Conservation (phyloP, 2,329 filamentous ascomycete species). For the Nectriaceae sp. region DNA sequence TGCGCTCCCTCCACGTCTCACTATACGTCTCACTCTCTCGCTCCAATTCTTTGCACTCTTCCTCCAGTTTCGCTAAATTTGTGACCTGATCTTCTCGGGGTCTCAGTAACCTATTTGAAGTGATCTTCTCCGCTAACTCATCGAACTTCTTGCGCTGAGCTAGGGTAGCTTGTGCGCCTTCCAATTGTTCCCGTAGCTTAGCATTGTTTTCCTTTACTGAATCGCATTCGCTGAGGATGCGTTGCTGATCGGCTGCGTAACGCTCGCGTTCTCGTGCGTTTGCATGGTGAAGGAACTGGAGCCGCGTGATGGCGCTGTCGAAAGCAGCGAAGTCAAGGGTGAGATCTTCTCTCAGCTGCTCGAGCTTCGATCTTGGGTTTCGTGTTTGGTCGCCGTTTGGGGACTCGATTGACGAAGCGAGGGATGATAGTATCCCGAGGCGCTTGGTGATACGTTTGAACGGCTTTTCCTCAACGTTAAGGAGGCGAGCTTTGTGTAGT, state of each 20-base stretch:
- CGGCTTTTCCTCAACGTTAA: constrained; percentile 89
- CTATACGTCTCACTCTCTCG: constrained; percentile 81
- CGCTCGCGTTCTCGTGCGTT: constrained; percentile 82
- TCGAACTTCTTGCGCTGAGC: constrained; percentile 84
- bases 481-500: constrained; percentile 82
- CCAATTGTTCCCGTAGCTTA: constrained; percentile 72
- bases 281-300: constrained; percentile 82
- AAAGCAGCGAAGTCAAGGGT: constrained; percentile 87
- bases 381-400: constrained; percentile 46
- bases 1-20: constrained; percentile 79
- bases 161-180: constrained; percentile 73
- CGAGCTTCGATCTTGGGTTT: constrained; percentile 51
- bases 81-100: constrained; percentile 81
- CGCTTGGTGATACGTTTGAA: constrained; percentile 88
- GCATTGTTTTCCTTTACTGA: constrained; percentile 75
- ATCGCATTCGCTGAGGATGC: constrained; percentile 78
- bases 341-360: constrained; percentile 79
- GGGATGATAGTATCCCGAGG: constrained; percentile 67
- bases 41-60: constrained; percentile 86
- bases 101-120: constrained; percentile 74
- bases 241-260: constrained; percentile 77
- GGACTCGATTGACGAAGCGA: constrained; percentile 39
- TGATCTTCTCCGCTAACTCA: constrained; percentile 84
- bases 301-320: constrained; percentile 80
- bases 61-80: constrained; percentile 78